phyloP scores from a whole-genome alignment of 331 rosid species.

The Acacia concinna region DNA sequence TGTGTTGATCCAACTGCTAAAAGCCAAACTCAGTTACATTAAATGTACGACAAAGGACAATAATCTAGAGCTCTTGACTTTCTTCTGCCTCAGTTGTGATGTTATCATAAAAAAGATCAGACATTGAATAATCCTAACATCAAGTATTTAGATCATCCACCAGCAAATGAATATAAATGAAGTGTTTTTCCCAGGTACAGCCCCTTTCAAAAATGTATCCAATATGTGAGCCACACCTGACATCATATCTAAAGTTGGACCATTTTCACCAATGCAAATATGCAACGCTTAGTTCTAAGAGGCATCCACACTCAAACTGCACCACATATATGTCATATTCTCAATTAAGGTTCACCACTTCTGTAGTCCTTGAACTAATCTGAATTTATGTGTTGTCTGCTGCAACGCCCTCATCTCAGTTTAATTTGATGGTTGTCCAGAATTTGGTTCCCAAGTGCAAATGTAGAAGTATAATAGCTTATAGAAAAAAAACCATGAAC shows the following conservation, averaged over 20 bases:
- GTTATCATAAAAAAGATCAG: neutral
- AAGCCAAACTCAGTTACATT: neutral
- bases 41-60: neutral
- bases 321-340: neutral
- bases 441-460: neutral
- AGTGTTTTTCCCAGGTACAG: neutral
- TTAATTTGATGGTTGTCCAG: neutral
- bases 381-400: neutral
- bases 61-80: neutral
- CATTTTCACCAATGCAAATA: neutral
- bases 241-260: neutral
- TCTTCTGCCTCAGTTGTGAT: neutral
- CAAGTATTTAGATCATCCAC: neutral
- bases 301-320: neutral
- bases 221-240: neutral
- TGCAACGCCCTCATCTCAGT: neutral
- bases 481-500: neutral
- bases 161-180: neutral
- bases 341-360: neutral
- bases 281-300: neutral
- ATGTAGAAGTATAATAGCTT: neutral
- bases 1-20: neutral
- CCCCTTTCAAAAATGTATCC: neutral
- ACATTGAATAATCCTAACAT: neutral
- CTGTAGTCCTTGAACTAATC: neutral